These are phyloP conservation scores for Kwoniella sp. DNA, from an alignment of 768 basidiomycete species.

Conservation along the genomic window DNA sequence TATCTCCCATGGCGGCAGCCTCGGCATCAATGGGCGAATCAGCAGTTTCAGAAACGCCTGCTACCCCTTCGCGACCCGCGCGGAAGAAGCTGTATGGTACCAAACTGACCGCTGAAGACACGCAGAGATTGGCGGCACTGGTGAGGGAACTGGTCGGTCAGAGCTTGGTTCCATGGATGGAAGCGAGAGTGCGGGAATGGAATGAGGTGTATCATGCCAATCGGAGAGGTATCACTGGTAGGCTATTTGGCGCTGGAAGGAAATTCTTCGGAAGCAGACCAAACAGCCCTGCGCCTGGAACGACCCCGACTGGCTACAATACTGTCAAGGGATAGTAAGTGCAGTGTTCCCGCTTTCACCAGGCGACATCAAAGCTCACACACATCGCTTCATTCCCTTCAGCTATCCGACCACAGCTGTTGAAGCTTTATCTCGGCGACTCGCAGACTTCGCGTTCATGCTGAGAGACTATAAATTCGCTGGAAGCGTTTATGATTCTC, in stretches of 20 bases:
- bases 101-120: constrained; percentile 41
- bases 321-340: constrained; percentile 56
- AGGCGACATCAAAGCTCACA: neutral
- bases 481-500: constrained; percentile 75
- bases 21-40: constrained; percentile 22
- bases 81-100: constrained; percentile 42
- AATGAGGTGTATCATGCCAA: constrained; percentile 67
- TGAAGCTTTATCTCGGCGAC: constrained; percentile 62
- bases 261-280: constrained; percentile 57
- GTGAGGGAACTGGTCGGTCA: constrained; percentile 83
- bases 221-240: constrained; percentile 55
- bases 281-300: constrained; percentile 40
- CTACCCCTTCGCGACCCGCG: constrained; percentile 24
- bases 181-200: constrained; percentile 88
- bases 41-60: constrained; percentile 17
- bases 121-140: constrained; percentile 61
- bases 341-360: too few species aligned
- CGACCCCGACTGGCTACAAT: constrained; percentile 49
- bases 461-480: constrained; percentile 88
- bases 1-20: constrained; percentile 39
- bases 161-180: constrained; percentile 95
- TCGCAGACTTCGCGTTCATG: constrained; percentile 93
- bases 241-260: constrained; percentile 57
- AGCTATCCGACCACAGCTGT: constrained; percentile 55
- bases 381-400: neutral